Percentiles rank a stretch among this genome's conserved stretches.
Evolutionary conservation across 2,329 filamentous ascomycete species (phyloP).

Genomic region (Colletotrichum ledebouriae): DNA sequence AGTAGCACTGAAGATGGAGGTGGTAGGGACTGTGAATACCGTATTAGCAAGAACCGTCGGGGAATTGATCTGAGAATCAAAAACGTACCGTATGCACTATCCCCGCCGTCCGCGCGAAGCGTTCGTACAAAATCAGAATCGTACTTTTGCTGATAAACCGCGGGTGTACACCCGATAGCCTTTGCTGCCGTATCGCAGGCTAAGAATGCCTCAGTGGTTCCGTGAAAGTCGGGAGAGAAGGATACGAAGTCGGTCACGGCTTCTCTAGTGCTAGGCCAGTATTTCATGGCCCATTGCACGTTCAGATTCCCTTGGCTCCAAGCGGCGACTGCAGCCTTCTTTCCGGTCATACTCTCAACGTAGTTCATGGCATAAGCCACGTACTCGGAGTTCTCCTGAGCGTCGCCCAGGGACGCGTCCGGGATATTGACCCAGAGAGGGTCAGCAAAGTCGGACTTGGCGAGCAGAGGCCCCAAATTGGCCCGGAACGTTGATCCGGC

Average conservation of each 20-base stretch:
- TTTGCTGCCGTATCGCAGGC: slow-evolving; percentile 9
- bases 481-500: slow-evolving; percentile 57
- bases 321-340: slow-evolving; percentile 59
- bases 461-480: slow-evolving; percentile 64
- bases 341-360: slow-evolving; percentile 56
- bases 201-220: slow-evolving; percentile 40
- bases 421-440: slow-evolving; percentile 71
- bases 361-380: slow-evolving; percentile 72
- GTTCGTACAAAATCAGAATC: slow-evolving; percentile 57
- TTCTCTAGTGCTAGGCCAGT: slow-evolving; percentile 64
- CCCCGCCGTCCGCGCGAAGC: slow-evolving; percentile 59
- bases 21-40: slow-evolving; percentile 59
- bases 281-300: slow-evolving; percentile 70
- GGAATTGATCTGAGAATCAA: accelerated
- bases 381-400: slow-evolving; percentile 66
- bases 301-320: slow-evolving; percentile 70
- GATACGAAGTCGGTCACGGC: slow-evolving; percentile 64
- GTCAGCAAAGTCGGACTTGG: slow-evolving; percentile 57
- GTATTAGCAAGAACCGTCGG: background rate
- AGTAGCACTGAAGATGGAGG: slow-evolving; percentile 62
- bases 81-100: slow-evolving; percentile 58
- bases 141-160: slow-evolving; percentile 62
- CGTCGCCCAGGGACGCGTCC: slow-evolving; percentile 59
- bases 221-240: slow-evolving; percentile 63
- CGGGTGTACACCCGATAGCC: slow-evolving; percentile 47